Base-by-base conservation (phyloP, 2,329 filamentous ascomycete species). In the Fusarium keratoplasticum region DNA sequence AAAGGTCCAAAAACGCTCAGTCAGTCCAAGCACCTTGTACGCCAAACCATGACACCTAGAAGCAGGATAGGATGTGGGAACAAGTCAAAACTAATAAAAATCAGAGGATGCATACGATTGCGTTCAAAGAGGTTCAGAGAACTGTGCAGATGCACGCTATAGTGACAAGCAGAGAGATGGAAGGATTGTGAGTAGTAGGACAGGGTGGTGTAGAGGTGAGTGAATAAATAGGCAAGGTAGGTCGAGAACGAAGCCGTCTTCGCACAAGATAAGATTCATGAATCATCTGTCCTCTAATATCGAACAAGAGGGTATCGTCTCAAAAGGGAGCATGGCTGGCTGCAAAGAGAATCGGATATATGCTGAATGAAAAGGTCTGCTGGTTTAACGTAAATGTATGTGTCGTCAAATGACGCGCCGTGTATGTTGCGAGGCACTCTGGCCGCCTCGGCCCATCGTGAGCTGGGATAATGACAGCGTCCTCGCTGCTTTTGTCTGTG, bases 401-500 rank as follows among this genome's bases (percentile, higher is more conserved):
- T 25, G 55, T 61, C 40, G 54, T 73, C 64, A 81, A 61, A 79
- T 76, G 58, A 77, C 73, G 36, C 79, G 76, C 18, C 75, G 76
- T 35, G 69, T 59, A 61, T 73, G 65, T 55, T 77, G 79, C 11
- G 76, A 71, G 57, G 73, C 66, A 35, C 64, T 70, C 44, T 74
- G 72, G 18, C 72, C 57, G 58, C 64, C 68, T 54, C 71, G 77
- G 14, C 70, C 83, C 74, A 88, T 82, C 1, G 89, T 91, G 75
- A 92, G 80, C 77, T 90, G 89, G 69, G 89, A 89, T 13, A 93
- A 84, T 31, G 89, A 93, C 77, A 94, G 86, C 50, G 90, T 92
- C 72, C 89, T 88, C 25, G 89, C 89, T 2, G 91, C 89, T 78
- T 84, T 89, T 71, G 88, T 87, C 60, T 82, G 81, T 54, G 80